Conservation (phyloP, 805 yeast species). For the Myxozyma monticola region DNA sequence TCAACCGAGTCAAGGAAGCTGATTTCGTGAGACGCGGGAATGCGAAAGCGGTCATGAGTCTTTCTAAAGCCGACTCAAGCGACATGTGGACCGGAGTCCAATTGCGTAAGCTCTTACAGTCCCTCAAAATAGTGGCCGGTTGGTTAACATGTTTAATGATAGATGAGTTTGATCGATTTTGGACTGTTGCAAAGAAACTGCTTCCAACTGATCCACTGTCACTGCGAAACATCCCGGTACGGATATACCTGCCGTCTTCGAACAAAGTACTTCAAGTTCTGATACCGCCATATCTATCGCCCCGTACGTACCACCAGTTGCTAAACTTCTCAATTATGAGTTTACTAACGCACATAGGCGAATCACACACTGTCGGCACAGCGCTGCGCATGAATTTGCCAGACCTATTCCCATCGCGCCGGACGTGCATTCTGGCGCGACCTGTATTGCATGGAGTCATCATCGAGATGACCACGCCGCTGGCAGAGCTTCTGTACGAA, state of each 20-base stretch:
- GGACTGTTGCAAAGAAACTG: constrained; percentile 34
- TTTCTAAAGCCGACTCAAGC: constrained; percentile 62
- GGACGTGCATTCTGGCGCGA: constrained; percentile 42
- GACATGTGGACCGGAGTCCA: constrained; percentile 57
- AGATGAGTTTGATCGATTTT: constrained; percentile 33
- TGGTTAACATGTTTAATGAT: not conserved
- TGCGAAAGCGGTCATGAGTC: constrained; percentile 76
- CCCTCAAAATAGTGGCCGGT: not conserved
- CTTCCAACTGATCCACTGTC: constrained; percentile 30
- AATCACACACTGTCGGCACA: constrained; percentile 42
- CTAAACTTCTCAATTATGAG: not conserved
- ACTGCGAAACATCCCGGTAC: constrained; percentile 37
- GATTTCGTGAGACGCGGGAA: constrained; percentile 73
- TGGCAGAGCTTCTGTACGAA: constrained; percentile 49
- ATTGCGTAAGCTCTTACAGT: constrained; percentile 7
- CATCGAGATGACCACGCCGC: constrained; percentile 47
- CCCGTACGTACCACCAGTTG: constrained; percentile 5
- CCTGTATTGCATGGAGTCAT: constrained; percentile 59
- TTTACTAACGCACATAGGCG: constrained; percentile 19
- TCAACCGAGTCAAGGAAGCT: constrained; percentile 80
- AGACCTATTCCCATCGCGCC: constrained; percentile 47
- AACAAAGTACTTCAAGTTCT: constrained; percentile 43
- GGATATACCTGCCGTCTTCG: constrained; percentile 40
- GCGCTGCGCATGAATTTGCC: constrained; percentile 47
- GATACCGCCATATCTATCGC: constrained; percentile 29